Base-by-base conservation (phyloP, 1,139 yeast genomes). In the Eremothecium cymbalariae region DNA sequence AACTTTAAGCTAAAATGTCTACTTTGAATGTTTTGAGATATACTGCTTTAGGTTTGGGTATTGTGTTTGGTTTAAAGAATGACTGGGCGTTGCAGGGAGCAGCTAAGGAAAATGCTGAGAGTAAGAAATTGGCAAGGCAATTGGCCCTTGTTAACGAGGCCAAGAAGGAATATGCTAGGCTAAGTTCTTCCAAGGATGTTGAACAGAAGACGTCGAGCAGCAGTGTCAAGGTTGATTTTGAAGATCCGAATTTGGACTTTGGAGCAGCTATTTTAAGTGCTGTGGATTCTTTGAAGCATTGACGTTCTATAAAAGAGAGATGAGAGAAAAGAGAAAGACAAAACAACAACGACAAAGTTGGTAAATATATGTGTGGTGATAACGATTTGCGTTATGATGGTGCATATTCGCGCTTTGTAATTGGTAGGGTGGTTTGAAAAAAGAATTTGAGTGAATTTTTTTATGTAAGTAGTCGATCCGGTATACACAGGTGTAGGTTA, bases 241-340 rank as follows among this genome's bases (percentile, higher is more conserved):
- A 84, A 55, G 95, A 86, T 64, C 93, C 94, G 51, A 81, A 85
- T 68, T 74, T 85, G 62, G 96, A 88, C 61, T 70, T 82, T 48
- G 95, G 67, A 40, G 65, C 64, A 38, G 69, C 67, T 30, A 64
- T 70, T 41, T 53, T 68, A 50, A 60, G 65, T 39, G 70, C 71
- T 39, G 67, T 70, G 42, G 70, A 65, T 42, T 53, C 62, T 31
- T 50, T 65, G 42, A 55, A 55, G 46, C 41, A 39, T 31, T 39
- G 24, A 16, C 24, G 26, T 25, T 23, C 33, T 25, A 28, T 18
- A 33, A 22, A 17, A 23, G 19, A 28, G 21, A 23, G 6, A 18
- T 8, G 17, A 20, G 11, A 20, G 16, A 25, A 16, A 14, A 15
- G 17, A 19, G 5, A 19, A 28, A 18, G n/a, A 12, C n/a, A 21